These are phyloP conservation scores for Actinomortierella wolfii DNA, from an alignment of 371 early-diverging fungal species.

Conservation along the genomic window DNA sequence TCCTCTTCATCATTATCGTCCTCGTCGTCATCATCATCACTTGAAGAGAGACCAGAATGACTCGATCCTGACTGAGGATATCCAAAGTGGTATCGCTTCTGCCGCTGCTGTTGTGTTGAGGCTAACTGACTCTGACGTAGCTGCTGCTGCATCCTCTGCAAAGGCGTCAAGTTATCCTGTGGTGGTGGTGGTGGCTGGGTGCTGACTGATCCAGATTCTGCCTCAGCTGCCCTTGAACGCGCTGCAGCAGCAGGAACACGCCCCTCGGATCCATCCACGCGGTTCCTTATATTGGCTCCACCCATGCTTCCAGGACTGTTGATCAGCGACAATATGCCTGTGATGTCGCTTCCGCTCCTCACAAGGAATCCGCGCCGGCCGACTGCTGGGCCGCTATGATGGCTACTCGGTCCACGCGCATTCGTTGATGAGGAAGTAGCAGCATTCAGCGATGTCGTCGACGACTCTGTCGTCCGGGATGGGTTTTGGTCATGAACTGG, in stretches of 20 bases:
- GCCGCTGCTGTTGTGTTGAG: constrained; percentile 13
- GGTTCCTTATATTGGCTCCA: too few relatives aligned
- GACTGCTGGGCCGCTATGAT: too few relatives aligned
- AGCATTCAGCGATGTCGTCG: too few relatives aligned
- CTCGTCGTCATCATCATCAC: constrained; percentile 1
- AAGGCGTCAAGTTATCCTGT: constrained; percentile 14
- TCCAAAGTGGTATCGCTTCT: constrained; percentile 20
- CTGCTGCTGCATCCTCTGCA: constrained; percentile 42
- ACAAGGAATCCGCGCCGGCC: too few relatives aligned
- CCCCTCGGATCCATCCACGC: background rate
- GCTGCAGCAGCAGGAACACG: background rate
- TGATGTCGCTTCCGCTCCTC: too few relatives aligned
- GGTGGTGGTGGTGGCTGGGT: background rate
- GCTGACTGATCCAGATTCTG: background rate
- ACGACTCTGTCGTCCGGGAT: too few relatives aligned
- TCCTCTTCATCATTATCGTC: background rate
- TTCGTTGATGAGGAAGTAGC: too few relatives aligned
- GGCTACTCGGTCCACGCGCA: too few relatives aligned
- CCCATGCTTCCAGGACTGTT: too few relatives aligned
- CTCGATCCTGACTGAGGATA: constrained; percentile 31
- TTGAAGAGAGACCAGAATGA: background rate
- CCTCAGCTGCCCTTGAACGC: background rate
- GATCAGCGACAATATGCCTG: too few relatives aligned
- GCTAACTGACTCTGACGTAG: constrained; percentile 16
- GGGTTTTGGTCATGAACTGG: too few relatives aligned